Base-by-base conservation (phyloP, 139 green algal genomes). In the Micractinium conductrix region DNA sequence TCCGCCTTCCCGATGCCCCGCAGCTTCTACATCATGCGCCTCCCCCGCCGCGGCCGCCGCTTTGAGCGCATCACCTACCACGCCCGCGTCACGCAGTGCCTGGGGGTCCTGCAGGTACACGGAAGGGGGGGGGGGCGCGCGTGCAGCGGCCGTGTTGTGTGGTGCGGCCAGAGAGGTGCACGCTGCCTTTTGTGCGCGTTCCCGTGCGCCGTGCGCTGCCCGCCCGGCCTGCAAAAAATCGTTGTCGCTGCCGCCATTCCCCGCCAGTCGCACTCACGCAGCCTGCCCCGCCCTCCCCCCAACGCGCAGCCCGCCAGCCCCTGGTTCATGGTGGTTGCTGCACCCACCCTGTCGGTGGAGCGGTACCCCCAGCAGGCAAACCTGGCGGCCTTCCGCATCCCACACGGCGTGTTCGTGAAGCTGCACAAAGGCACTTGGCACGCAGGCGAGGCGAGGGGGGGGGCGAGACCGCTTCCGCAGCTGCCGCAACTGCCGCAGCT, bases 1-100 rank as follows among this genome's bases (percentile, higher is more conserved):
- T n/a, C n/a, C n/a, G n/a, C n/a, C n/a, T n/a, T n/a, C n/a, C n/a
- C n/a, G n/a, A n/a, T n/a, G n/a, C n/a, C n/a, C 33, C 50, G 21
- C 80, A 94, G 96, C 81, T 97, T 99, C 68, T 99, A 99, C 92
- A 97, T 99, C 80, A 99, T 98, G 96, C 84, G 90, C 2, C 80
- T 99, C 38, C 95, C 93, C 0, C 78, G 79, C 28, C 80, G 91
- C 17, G 91, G 90, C 4, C 87, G 94, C 40, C 38, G 26, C 8
- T 99, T 99, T 81, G 86, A 93, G 69, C 87, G 92, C 48, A 99
- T 99, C 85, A 99, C 95, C 0, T 97, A 96, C 91, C 96, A 99
- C 89, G 83, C 73, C 1, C 81, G 91, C 9, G 94, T 98, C 30
- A 94, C 92, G 0, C 94, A 96, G 67, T 97, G 94, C 87, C 85